These are phyloP conservation scores for Remersonia thermophila DNA, from an alignment of 2,329 filamentous ascomycete genomes.

Conservation along the genomic window DNA sequence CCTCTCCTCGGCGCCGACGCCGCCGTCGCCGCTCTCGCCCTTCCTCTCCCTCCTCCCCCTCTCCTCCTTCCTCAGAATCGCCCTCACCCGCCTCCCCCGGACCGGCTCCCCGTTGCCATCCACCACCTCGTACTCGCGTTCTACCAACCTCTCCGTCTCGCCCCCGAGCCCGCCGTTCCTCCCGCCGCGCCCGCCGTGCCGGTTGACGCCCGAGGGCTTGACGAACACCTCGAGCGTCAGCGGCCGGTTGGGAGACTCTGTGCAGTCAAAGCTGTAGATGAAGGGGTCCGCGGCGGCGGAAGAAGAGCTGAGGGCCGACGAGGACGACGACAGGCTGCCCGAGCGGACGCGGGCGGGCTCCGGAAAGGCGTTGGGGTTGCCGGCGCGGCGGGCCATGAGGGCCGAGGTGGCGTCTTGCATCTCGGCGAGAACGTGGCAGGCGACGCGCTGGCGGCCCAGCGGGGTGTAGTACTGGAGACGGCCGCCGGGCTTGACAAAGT, in stretches of 20 bases:
- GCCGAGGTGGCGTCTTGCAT: constrained; percentile 25
- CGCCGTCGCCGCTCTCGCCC: no score
- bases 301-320: constrained; percentile 10
- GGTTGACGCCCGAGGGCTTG: constrained; percentile 20
- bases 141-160: constrained; percentile 33
- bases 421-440: constrained; percentile 24
- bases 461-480: constrained; percentile 15
- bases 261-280: constrained; percentile 33
- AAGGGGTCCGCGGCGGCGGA: constrained; percentile 22
- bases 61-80: constrained; percentile 24
- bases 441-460: constrained; percentile 21
- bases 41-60: constrained; percentile 6
- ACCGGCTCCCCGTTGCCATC: constrained; percentile 33
- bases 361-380: constrained; percentile 12
- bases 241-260: constrained; percentile 26
- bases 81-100: constrained; percentile 31
- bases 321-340: constrained; percentile 5
- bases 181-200: no score
- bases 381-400: constrained; percentile 2
- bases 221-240: constrained; percentile 27
- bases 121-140: constrained; percentile 36
- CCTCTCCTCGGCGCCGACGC: constrained; percentile 18
- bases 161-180: constrained; percentile 16
- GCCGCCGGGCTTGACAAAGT: constrained; percentile 27
- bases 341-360: constrained; percentile 1